phyloP scores from a whole-genome alignment of 495 filamentous ascomycete species.

The Penicillium tannophilum region DNA sequence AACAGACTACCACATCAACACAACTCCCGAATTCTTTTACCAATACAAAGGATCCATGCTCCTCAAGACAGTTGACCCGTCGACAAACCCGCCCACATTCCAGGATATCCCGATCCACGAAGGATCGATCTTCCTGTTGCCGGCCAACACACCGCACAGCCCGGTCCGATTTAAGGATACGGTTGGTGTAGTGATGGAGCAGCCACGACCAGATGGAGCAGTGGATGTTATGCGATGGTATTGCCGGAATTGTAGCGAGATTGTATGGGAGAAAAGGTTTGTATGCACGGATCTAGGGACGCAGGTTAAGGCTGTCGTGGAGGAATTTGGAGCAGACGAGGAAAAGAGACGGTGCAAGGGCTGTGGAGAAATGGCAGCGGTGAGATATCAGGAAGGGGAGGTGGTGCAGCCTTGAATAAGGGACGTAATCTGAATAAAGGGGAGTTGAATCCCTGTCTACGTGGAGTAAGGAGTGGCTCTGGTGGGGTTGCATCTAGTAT shows the following conservation, averaged over 20 bases:
- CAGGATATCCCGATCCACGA: conserved; percentile 86
- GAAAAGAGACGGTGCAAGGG: conserved; percentile 73
- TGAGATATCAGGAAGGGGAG: conserved; percentile 42
- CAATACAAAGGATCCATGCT: conserved; percentile 92
- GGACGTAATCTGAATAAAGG: background rate
- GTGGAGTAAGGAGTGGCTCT: conserved; percentile 7
- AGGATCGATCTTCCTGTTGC: conserved; percentile 92
- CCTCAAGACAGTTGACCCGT: conserved; percentile 77
- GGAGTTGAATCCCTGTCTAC: background rate
- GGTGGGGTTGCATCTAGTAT: background rate
- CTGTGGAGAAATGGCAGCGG: conserved; percentile 74
- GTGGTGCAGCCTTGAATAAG: conserved; percentile 44
- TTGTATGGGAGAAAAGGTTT: conserved; percentile 87
- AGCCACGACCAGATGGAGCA: conserved; percentile 67
- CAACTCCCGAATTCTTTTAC: conserved; percentile 97
- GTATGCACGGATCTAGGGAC: conserved; percentile 92
- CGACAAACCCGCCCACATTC: conserved; percentile 59
- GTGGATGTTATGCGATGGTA: conserved; percentile 92
- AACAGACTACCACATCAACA: conserved; percentile 98
- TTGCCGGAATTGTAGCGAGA: conserved; percentile 57
- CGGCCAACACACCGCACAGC: conserved; percentile 86
- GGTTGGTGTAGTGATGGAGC: conserved; percentile 87
- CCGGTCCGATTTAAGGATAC: conserved; percentile 70
- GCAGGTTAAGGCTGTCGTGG: conserved; percentile 93
- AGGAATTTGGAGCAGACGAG: conserved; percentile 72